Percentiles rank a stretch among this genome's conserved stretches.
Conservation (phyloP, 2,329 filamentous ascomycete species). For the Keithomyces neogunnii region DNA sequence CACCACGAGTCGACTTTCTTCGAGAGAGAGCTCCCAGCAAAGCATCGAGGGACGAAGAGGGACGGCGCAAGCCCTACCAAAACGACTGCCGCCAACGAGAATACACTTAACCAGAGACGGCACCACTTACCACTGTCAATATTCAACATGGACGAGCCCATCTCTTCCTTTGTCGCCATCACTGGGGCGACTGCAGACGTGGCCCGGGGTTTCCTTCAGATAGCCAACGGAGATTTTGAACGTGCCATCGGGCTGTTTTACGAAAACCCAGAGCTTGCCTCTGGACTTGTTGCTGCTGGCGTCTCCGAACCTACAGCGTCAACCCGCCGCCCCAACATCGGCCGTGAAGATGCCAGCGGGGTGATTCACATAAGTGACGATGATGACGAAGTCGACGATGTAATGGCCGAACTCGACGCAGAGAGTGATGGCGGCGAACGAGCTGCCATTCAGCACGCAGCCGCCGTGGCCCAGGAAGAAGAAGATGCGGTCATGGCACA, state of each 20-base stretch:
- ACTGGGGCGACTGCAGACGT: slow-evolving; percentile 67
- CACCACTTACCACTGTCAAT: background rate
- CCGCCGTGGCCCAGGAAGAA: slow-evolving; percentile 53
- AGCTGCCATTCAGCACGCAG: slow-evolving; percentile 30
- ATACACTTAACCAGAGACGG: background rate
- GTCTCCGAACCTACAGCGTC: slow-evolving; percentile 21
- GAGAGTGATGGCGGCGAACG: slow-evolving; percentile 30
- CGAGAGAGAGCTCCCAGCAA: background rate
- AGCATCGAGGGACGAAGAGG: background rate
- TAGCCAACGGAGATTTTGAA: slow-evolving; percentile 76
- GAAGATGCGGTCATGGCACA: slow-evolving; percentile 92
- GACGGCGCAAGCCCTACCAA: background rate
- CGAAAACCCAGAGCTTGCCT: slow-evolving; percentile 68
- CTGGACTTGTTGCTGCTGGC: slow-evolving; percentile 23
- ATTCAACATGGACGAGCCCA: slow-evolving; percentile 56
- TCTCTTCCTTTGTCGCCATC: slow-evolving; percentile 72
- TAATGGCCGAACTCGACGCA: slow-evolving; percentile 25
- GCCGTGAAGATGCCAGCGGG: slow-evolving; percentile 26
- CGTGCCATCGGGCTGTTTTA: slow-evolving; percentile 87
- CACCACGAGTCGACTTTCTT: background rate
- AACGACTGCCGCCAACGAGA: background rate
- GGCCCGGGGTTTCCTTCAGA: slow-evolving; percentile 72
- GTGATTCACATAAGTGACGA: slow-evolving; percentile 69
- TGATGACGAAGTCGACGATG: slow-evolving; percentile 44
- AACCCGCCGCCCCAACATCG: slow-evolving; percentile 17